Evolutionary conservation across 768 basidiomycete species (phyloP).

Genomic region (Hericium coralloides): DNA sequence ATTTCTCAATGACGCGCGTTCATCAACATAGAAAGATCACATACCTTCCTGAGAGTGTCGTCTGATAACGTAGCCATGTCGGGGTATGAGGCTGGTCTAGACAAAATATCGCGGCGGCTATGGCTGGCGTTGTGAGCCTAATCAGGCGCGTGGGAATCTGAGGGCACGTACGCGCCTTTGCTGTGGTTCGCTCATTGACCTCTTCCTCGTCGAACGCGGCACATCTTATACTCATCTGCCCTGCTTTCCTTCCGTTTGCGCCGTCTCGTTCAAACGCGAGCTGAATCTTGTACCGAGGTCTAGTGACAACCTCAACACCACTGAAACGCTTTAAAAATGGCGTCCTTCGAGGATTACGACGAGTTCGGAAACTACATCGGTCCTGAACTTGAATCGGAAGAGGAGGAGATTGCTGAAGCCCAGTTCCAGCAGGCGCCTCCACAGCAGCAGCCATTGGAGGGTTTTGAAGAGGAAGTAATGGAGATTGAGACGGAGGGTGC

Average conservation of each 20-base stretch:
- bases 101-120: background rate
- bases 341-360: constrained; percentile 70
- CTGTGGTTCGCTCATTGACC: background rate
- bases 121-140: background rate
- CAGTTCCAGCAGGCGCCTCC: constrained; percentile 30
- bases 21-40: background rate
- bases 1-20: background rate
- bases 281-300: background rate
- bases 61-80: constrained; percentile 36
- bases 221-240: background rate
- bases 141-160: constrained; percentile 1
- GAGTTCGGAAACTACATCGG: constrained; percentile 99
- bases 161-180: background rate
- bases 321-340: constrained; percentile 28
- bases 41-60: constrained; percentile 75
- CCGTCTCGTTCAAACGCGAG: background rate
- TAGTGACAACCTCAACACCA: background rate
- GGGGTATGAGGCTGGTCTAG: background rate
- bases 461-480: constrained; percentile 66
- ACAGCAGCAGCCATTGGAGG: constrained; percentile 55
- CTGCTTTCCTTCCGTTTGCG: background rate
- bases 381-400: constrained; percentile 87
- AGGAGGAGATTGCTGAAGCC: constrained; percentile 51
- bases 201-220: background rate
- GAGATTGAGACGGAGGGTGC: constrained; percentile 42